Conservation (phyloP, 345 rosid genomes). For the Noccaea bulbosa region DNA sequence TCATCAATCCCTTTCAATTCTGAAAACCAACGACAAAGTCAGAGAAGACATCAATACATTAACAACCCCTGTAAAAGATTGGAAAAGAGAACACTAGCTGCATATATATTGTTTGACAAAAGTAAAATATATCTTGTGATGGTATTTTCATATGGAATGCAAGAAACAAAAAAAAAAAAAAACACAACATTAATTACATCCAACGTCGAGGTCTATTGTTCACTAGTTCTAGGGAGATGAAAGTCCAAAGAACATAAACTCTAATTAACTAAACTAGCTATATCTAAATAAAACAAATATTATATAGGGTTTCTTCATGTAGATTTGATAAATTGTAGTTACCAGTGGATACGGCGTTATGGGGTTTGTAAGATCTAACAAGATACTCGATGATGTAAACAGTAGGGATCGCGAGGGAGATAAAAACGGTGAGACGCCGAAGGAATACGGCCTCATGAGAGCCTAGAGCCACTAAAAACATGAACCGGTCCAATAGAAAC, state of each 20-base stretch:
- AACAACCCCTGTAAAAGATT: not conserved
- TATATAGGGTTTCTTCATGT: slow-evolving; percentile 7
- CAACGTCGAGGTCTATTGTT: not conserved
- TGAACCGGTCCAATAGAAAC: slow-evolving; percentile 15
- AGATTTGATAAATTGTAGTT: not conserved
- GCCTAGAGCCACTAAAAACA: slow-evolving; percentile 6
- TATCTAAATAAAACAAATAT: not conserved
- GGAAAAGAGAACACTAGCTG: not conserved
- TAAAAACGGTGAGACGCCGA: not conserved
- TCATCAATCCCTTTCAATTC: not conserved
- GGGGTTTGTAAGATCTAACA: not conserved
- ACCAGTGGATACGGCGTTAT: not conserved
- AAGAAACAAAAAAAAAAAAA: too few relatives aligned
- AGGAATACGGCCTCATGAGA: not conserved
- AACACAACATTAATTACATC: too few relatives aligned
- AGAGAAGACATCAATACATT: not conserved
- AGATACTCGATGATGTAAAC: slow-evolving; percentile 21
- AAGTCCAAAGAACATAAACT: too few relatives aligned
- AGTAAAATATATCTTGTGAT: too few relatives aligned
- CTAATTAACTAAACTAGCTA: not conserved
- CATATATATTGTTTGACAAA: not conserved
- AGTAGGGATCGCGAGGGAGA: slow-evolving; percentile 12
- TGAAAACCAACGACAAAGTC: not conserved
- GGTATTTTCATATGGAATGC: too few relatives aligned
- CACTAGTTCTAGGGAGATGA: not conserved